Evolutionary conservation across 2,329 filamentous ascomycete species (phyloP).

Genomic region (Amesomyces nigricolor): DNA sequence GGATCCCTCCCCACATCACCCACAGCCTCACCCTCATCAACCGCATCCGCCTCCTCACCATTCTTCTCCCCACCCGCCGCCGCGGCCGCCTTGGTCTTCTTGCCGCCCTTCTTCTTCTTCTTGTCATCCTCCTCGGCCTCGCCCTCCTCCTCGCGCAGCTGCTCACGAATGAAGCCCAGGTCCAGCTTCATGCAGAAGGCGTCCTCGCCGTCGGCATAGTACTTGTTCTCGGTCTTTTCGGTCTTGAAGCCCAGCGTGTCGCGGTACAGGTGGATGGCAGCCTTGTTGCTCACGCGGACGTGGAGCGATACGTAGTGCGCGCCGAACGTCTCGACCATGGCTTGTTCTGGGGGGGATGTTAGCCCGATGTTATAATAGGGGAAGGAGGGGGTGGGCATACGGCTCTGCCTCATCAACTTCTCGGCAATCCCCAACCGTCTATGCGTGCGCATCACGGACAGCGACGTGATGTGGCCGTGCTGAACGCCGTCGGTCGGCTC

Average conservation of each 20-base stretch:
- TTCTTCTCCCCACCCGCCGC: background rate
- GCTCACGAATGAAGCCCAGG: constrained; percentile 55
- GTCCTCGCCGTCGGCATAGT: constrained; percentile 97
- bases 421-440: constrained; percentile 85
- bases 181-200: constrained; percentile 92
- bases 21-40: constrained; percentile 65
- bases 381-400: constrained; percentile 38
- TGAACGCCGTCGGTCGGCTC: constrained; percentile 85
- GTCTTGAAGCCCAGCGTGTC: constrained; percentile 86
- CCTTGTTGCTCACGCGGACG: constrained; percentile 88
- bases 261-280: constrained; percentile 86
- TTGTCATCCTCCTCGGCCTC: constrained; percentile 33
- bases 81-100: constrained; percentile 11
- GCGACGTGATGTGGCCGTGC: constrained; percentile 92
- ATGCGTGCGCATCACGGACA: constrained; percentile 96
- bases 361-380: too few species aligned
- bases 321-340: constrained; percentile 92
- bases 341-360: constrained; percentile 57
- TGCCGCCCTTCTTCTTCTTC: constrained; percentile 5
- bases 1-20: constrained; percentile 57
- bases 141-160: constrained; percentile 38
- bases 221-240: constrained; percentile 80
- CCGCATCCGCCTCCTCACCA: constrained; percentile 29
- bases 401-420: constrained; percentile 94
- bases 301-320: constrained; percentile 93